Conservation (phyloP, 2,329 filamentous ascomycete genomes). For the Penicillium paneum region DNA sequence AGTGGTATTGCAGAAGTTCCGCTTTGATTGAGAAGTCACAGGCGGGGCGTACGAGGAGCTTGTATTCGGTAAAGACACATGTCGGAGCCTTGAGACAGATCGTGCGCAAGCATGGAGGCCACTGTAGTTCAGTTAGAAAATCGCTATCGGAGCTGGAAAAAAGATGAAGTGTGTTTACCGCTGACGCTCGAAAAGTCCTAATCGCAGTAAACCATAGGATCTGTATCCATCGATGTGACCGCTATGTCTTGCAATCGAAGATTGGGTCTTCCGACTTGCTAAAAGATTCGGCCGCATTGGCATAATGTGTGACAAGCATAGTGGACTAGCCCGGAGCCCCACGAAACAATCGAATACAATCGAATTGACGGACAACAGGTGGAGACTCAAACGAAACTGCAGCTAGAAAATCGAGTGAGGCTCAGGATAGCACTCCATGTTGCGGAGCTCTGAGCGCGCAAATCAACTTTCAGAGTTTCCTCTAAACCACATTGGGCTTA, state of each 20-base stretch:
- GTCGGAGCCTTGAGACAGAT: not conserved
- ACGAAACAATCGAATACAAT: not conserved
- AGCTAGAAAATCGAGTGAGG: not conserved
- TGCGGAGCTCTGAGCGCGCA: slow-evolving; percentile 2
- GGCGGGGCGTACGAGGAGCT: not conserved
- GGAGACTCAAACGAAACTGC: not conserved
- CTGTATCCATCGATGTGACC: not conserved
- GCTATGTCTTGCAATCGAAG: slow-evolving; percentile 6
- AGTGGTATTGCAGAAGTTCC: not conserved
- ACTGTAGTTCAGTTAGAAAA: slow-evolving; percentile 1
- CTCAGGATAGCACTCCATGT: not conserved
- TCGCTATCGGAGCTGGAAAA: not conserved
- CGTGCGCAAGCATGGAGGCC: not conserved
- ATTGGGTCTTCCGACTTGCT: slow-evolving; percentile 19
- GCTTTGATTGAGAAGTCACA: not conserved
- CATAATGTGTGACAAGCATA: slow-evolving; percentile 25
- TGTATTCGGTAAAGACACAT: not conserved
- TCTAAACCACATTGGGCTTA: slow-evolving; percentile 10
- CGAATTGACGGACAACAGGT: not conserved
- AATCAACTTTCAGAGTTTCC: not conserved
- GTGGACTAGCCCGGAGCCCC: slow-evolving; percentile 2
- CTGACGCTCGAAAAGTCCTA: not conserved
- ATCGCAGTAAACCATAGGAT: not conserved
- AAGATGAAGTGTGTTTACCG: slow-evolving; percentile 1
- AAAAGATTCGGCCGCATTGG: slow-evolving; percentile 17